A percentile compares a stretch with the other conserved stretches of the same genome.
Evolutionary conservation across 305 asterid genomes (phyloP).

Genomic region (Euphrasia arctica): DNA sequence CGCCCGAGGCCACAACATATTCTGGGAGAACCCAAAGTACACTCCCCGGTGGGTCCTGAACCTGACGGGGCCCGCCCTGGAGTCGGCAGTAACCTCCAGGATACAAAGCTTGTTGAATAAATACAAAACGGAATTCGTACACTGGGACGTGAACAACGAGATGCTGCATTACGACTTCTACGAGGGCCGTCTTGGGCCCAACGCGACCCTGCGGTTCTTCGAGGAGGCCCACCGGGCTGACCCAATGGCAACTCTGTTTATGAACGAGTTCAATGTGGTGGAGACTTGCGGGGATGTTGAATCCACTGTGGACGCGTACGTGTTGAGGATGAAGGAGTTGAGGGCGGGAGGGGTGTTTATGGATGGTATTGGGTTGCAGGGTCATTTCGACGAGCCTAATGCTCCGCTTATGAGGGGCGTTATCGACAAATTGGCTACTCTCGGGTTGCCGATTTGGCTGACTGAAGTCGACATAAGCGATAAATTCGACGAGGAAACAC

Average conservation of each 20-base stretch:
- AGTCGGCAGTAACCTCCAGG: slow-evolving; percentile 54
- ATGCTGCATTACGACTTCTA: slow-evolving; percentile 72
- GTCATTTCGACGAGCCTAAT: slow-evolving; percentile 68
- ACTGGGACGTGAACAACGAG: slow-evolving; percentile 84
- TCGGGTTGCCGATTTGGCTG: slow-evolving; percentile 75
- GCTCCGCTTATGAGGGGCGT: slow-evolving; percentile 61
- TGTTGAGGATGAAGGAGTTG: slow-evolving; percentile 49
- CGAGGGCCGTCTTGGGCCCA: slow-evolving; percentile 50
- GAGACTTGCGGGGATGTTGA: slow-evolving; percentile 57
- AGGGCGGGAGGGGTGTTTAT: slow-evolving; percentile 46
- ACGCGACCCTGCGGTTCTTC: slow-evolving; percentile 52
- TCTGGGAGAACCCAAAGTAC: slow-evolving; percentile 71
- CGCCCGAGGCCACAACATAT: slow-evolving; percentile 74
- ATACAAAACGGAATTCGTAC: slow-evolving; percentile 60
- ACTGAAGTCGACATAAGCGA: slow-evolving; percentile 78
- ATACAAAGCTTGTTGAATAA: slow-evolving; percentile 51
- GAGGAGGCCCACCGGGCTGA: slow-evolving; percentile 49
- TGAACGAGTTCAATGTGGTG: slow-evolving; percentile 73
- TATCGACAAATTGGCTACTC: slow-evolving; percentile 63
- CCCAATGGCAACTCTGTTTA: slow-evolving; percentile 56
- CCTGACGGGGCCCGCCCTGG: slow-evolving; percentile 42
- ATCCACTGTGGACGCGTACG: slow-evolving; percentile 54
- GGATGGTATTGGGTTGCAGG: slow-evolving; percentile 76
- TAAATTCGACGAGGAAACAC: slow-evolving; percentile 40
- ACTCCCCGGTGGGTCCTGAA: slow-evolving; percentile 60